Evolutionary conservation across 108 stramenopile genomes (phyloP).

Genomic region (Tribonema minus): DNA sequence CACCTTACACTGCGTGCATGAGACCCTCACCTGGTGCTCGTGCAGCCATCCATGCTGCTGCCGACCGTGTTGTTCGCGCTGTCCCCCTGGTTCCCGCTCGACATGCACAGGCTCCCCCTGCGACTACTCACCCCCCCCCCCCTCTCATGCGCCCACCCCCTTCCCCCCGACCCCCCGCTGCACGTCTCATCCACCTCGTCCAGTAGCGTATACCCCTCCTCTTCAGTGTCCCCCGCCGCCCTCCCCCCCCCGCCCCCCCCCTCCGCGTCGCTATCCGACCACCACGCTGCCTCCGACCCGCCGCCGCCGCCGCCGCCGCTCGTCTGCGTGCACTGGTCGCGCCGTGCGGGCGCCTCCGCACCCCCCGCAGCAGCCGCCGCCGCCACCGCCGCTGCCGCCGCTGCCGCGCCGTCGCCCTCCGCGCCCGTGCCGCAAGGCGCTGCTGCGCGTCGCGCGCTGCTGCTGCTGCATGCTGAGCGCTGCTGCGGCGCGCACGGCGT

Average conservation of each 20-base stretch:
- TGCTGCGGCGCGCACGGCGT: not conserved
- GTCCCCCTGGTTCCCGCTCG: not conserved
- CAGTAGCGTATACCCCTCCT: not conserved
- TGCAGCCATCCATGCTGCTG: slow-evolving; percentile 1
- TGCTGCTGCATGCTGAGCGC: not conserved
- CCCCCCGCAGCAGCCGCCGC: not conserved
- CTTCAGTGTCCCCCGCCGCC: not conserved
- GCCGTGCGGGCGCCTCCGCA: not conserved
- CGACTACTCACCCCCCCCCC: not conserved
- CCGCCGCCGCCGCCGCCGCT: not conserved
- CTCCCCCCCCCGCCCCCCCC: not conserved
- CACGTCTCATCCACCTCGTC: slow-evolving; percentile 1
- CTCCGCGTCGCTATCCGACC: not conserved
- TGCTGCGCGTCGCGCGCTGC: not conserved
- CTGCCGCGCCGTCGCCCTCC: not conserved
- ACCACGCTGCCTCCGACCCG: not conserved
- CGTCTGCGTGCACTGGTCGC: not conserved
- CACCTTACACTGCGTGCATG: not conserved
- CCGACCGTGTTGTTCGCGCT: not conserved
- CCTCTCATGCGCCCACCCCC: not conserved
- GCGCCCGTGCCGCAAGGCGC: not conserved
- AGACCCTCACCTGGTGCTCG: not conserved
- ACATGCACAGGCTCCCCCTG: not conserved
- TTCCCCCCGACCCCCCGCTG: not conserved
- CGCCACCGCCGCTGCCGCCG: not conserved